phyloP scores from a whole-genome alignment of 441 rosid species.

The Euphorbia celastroides region DNA sequence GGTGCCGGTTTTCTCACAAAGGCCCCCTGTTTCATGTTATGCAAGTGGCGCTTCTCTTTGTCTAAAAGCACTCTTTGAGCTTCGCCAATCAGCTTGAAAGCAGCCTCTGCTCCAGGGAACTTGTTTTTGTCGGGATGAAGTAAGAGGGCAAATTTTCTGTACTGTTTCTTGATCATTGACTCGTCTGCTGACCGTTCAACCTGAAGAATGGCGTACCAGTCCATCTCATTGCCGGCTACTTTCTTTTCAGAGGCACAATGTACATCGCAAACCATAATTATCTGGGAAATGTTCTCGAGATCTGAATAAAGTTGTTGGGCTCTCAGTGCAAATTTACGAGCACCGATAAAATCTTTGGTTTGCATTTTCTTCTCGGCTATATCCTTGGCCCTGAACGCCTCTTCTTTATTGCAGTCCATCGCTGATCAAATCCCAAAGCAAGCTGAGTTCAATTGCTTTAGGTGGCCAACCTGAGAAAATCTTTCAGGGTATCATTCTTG shows the following conservation, averaged over 20 bases:
- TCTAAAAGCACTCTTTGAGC: conserved; percentile 82
- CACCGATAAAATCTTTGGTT: conserved; percentile 48
- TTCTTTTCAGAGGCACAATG: conserved; percentile 64
- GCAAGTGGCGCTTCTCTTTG: conserved; percentile 43
- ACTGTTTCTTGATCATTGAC: conserved; percentile 73
- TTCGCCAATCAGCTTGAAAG: conserved; percentile 81
- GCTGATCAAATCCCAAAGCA: background rate
- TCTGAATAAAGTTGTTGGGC: conserved; percentile 64
- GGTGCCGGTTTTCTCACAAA: conserved; percentile 34
- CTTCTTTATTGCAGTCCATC: conserved; percentile 90
- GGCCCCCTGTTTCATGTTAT: conserved; percentile 48
- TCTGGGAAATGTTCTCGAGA: conserved; percentile 57
- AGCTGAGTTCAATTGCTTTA: background rate
- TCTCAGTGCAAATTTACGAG: conserved; percentile 54
- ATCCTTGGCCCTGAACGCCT: conserved; percentile 72
- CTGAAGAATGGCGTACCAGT: conserved; percentile 90
- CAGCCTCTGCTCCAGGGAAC: conserved; percentile 92
- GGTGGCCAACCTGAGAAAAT: background rate
- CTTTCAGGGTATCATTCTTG: background rate
- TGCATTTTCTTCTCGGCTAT: conserved; percentile 64
- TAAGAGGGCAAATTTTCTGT: conserved; percentile 67
- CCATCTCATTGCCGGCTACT: conserved; percentile 56
- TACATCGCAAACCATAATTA: conserved; percentile 79
- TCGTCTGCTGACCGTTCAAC: conserved; percentile 62
- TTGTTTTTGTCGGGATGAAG: conserved; percentile 96